Evolutionary conservation across 2,329 filamentous ascomycete genomes (phyloP).

Genomic region (Xylaria polymorpha): DNA sequence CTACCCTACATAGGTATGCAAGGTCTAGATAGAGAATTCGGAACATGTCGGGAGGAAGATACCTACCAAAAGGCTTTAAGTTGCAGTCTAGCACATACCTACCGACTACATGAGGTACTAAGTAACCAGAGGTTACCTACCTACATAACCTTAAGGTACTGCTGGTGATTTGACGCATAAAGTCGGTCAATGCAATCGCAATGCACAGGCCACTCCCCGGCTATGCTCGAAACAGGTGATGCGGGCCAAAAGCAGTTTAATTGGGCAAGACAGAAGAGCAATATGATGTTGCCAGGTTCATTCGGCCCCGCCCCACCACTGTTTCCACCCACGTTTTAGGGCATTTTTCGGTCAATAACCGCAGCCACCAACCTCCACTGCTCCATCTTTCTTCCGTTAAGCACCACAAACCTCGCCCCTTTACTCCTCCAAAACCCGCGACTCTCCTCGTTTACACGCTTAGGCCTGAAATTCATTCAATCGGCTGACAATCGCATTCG

Average conservation of each 20-base stretch:
- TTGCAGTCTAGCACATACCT: too few species aligned
- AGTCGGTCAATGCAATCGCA: conserved; percentile 46
- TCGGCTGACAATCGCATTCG: conserved; percentile 43
- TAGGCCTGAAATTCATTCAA: conserved; percentile 49
- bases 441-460: conserved; percentile 49
- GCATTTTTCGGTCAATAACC: conserved; percentile 32
- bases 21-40: background rate
- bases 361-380: conserved; percentile 37
- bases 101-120: too few species aligned
- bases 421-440: conserved; percentile 49
- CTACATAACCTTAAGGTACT: too few species aligned
- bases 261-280: conserved; percentile 23
- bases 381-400: conserved; percentile 48
- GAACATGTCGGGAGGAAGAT: background rate
- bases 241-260: conserved; percentile 9
- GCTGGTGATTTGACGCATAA: conserved; percentile 42
- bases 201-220: conserved; percentile 36
- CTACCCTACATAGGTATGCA: background rate
- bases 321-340: conserved; percentile 35
- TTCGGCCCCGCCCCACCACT: conserved; percentile 26
- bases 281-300: conserved; percentile 38
- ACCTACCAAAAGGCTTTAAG: background rate
- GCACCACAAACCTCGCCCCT: conserved; percentile 49
- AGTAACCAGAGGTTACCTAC: too few species aligned
- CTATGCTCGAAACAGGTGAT: conserved; percentile 40